Evolutionary conservation across 2,329 filamentous ascomycete species (phyloP), one percentile per base, ranked within the genome.

Genomic region (Fusarium sulawesiense): DNA sequence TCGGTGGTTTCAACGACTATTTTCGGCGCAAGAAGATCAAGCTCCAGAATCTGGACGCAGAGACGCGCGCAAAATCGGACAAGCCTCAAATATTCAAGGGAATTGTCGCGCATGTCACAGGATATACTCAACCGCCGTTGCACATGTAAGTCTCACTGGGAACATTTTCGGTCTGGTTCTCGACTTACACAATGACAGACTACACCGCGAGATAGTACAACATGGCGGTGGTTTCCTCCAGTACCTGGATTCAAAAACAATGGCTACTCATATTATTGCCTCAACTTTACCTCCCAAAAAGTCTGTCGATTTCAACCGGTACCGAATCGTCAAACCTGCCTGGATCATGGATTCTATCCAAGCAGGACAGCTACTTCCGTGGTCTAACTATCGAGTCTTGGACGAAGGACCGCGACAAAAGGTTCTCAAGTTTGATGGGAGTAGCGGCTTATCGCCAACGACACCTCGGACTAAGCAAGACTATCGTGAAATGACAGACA

Each of bases 21-120:
- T 97, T 98, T 78, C 88, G 94, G 51, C 91, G 94, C 59, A 99
- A 99, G 84, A 98, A 97, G 85, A 90, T 97, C 80, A 99, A 99
- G 78, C 86, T 99, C 6, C 96, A 98, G 80, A 99, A 99, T 76
- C 87, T 96, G 30, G 96, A 99, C 80, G 90, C 90, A 11, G 89
- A 97, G 56, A 84, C 97, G 46, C 90, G 95, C 62, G 87, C 91
- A 32, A 83, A 88, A 6, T 80, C 83, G 1, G 89, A 91, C 71
- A 93, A 92, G 69, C 93, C 94, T 12, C 89, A 88, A 66, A 93
- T 99, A 55, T 99, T 99, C 84, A 93, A 91, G 72, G 94, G 93
- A 1, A 87, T 98, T 11, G 94, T 97, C 14, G 93, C 91, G 12
- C 93, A 98, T 80, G 92, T 99, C 25, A 97, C 94, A 74, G 96